These are phyloP conservation scores for Nemania diffusa DNA, from an alignment of 2,329 filamentous ascomycete species.

Conservation along the genomic window DNA sequence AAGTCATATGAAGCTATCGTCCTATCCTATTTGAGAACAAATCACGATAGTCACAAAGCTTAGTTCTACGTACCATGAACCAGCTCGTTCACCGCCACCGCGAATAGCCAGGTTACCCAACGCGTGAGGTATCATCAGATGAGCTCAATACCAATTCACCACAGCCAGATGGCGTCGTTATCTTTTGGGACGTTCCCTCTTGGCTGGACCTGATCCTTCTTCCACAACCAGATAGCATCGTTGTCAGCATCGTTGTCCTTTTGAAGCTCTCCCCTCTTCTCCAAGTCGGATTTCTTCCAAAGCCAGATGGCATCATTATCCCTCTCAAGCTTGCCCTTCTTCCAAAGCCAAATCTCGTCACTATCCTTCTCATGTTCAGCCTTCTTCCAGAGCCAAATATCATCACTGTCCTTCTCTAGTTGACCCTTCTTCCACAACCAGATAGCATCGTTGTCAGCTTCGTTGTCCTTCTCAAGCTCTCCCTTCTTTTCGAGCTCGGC, in stretches of 20 bases:
- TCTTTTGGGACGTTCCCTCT: slow-evolving; percentile 49
- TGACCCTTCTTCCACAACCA: slow-evolving; percentile 42
- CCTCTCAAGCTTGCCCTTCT: slow-evolving; percentile 46
- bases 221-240: slow-evolving; percentile 40
- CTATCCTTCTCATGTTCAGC: slow-evolving; percentile 18
- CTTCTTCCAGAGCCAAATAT: slow-evolving; percentile 36
- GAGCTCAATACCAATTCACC: slow-evolving; percentile 23
- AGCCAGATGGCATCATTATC: slow-evolving; percentile 38
- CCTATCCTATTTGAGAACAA: background rate
- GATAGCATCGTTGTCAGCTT: slow-evolving; percentile 34
- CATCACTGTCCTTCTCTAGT: slow-evolving; percentile 45
- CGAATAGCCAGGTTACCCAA: background rate
- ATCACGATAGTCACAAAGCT: background rate
- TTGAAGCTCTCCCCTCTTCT: slow-evolving; percentile 29
- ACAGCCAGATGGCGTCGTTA: slow-evolving; percentile 37
- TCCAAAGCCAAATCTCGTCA: slow-evolving; percentile 40
- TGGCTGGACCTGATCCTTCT: slow-evolving; percentile 36
- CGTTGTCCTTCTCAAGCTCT: slow-evolving; percentile 29
- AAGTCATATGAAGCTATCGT: background rate
- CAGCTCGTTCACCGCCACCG: background rate
- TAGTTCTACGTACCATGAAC: background rate
- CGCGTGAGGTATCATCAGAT: background rate
- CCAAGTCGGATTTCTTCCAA: slow-evolving; percentile 35
- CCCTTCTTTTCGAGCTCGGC: slow-evolving; percentile 20
- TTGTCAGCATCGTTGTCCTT: slow-evolving; percentile 37